Percentiles rank a stretch among this genome's conserved stretches.
These are phyloP conservation scores for Fusarium napiforme DNA, from an alignment of 2,329 filamentous ascomycete genomes.

Conservation along the genomic window DNA sequence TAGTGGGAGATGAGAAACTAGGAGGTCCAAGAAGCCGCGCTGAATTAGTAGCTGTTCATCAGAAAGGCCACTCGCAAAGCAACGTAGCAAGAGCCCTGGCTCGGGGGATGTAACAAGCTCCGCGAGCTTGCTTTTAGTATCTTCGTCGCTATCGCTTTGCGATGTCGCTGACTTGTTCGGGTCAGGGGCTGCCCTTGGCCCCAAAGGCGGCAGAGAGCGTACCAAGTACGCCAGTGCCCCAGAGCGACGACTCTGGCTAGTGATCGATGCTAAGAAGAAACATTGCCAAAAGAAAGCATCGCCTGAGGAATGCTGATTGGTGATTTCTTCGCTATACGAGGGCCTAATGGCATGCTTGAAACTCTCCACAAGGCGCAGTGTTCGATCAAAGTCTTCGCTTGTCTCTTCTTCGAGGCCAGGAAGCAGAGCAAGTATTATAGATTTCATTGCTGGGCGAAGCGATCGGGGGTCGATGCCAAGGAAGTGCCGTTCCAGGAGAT, in stretches of 20 bases:
- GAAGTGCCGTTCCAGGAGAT: constrained; percentile 84
- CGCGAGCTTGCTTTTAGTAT: constrained; percentile 62
- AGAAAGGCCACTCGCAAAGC: constrained; percentile 87
- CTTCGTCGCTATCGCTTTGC: constrained; percentile 28
- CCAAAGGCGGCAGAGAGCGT: constrained; percentile 73
- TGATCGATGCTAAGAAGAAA: constrained; percentile 92
- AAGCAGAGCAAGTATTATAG: constrained; percentile 86
- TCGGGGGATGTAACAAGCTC: constrained; percentile 86
- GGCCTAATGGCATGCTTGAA: constrained; percentile 77
- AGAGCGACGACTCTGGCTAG: constrained; percentile 83
- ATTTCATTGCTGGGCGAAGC: constrained; percentile 88
- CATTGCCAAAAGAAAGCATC: constrained; percentile 99
- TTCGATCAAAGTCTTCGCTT: constrained; percentile 95
- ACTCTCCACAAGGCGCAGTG: constrained; percentile 79
- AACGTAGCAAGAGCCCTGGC: constrained; percentile 88
- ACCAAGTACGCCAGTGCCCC: constrained; percentile 89
- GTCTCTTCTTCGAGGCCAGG: constrained; percentile 96
- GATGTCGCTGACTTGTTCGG: constrained; percentile 20
- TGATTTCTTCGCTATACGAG: constrained; percentile 60
- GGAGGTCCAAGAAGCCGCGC: constrained; percentile 89
- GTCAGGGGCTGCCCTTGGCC: constrained; percentile 11
- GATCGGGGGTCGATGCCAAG: constrained; percentile 75
- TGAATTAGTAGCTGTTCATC: constrained; percentile 94
- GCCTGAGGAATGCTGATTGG: constrained; percentile 65
- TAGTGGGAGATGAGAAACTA: constrained; percentile 90